These are phyloP conservation scores for Salvia rosmarinus DNA, from an alignment of 257 asterid species.

Conservation along the genomic window DNA sequence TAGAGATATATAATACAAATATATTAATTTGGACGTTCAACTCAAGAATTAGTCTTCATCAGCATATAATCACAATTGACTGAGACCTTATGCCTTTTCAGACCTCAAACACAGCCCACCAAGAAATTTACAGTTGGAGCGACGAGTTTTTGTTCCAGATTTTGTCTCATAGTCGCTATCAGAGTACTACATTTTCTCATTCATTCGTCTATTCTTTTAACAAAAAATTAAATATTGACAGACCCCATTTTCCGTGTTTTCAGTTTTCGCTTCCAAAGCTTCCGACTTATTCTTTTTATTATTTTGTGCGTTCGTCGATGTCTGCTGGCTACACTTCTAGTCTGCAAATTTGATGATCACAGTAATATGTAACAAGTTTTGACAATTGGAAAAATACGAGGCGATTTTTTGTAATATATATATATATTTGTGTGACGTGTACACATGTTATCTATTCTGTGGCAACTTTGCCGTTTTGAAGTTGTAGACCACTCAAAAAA, in stretches of 20 bases:
- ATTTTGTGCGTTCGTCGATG: conserved; percentile 24
- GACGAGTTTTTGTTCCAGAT: conserved; percentile 17
- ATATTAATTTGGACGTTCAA: conserved; percentile 37
- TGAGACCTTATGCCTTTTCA: conserved; percentile 24
- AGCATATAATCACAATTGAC: conserved; percentile 29
- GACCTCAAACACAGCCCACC: conserved; percentile 16
- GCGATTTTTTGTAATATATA: neutral
- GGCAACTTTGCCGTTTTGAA: conserved; percentile 16
- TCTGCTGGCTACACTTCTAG: conserved; percentile 26
- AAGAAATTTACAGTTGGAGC: neutral
- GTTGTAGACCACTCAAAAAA: conserved; percentile 21
- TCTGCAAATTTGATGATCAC: conserved; percentile 28
- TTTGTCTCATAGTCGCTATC: conserved; percentile 41
- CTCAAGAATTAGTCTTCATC: conserved; percentile 15
- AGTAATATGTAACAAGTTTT: conserved; percentile 3
- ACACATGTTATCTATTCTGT: conserved; percentile 23
- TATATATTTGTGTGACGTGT: neutral
- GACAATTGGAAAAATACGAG: neutral
- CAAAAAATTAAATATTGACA: neutral
- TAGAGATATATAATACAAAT: no score
- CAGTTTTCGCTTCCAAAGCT: conserved; percentile 27
- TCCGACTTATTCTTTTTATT: neutral
- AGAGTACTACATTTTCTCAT: conserved; percentile 17
- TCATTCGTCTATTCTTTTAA: neutral
- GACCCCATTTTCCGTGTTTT: conserved; percentile 61